Base-by-base conservation (phyloP, 2,329 filamentous ascomycete species). In the Fusarium albidum region DNA sequence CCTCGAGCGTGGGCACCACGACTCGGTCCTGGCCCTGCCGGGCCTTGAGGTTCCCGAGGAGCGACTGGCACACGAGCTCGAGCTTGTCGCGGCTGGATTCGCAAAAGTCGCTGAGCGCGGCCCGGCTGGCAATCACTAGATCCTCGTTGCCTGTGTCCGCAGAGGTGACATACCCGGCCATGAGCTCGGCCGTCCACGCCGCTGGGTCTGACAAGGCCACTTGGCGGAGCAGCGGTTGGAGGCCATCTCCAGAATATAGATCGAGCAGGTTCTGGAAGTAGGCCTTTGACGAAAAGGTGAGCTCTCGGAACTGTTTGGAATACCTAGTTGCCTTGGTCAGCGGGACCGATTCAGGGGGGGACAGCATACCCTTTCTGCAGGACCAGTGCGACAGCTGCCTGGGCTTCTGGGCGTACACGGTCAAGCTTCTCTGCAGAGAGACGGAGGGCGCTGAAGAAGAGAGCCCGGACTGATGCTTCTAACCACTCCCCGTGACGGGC, bases 401-500 rank as follows among this genome's bases (percentile, higher is more conserved):
- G 85, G 1, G 87, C 89, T 58, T 85, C 82, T 0, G 84, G 77
- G 18, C 95, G 86, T 14, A 98, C 89, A 57, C 91, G 90, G 71
- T 98, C 94, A 3, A 98, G 81, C 70, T 96, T 97, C 73, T 99
- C 95, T 1, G 90, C 84, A 3, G 92, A 87, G 12, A 98, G 80
- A 2, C 92, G 84, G 27, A 91, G 77, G 3, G 81, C 74, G 25
- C 77, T 74, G 26, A 80, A 75, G 52, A 84, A 79, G 2, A 86
- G 68, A 25, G 63, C 63, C 10, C 69, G 64, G 10, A 79, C 62
- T 3, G 74, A 74, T 18, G 56, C 55, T 63, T 70, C 69, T 8
- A 39, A 59, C 32, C 64, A 64, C n/a, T 62, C 58, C 3, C 38
- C 43, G 5, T 34, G 47, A n/a, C 25, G 6, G 3, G 51, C 14